These are phyloP conservation scores for Penicillium brasilianum DNA, from an alignment of 2,329 filamentous ascomycete species.

Conservation along the genomic window DNA sequence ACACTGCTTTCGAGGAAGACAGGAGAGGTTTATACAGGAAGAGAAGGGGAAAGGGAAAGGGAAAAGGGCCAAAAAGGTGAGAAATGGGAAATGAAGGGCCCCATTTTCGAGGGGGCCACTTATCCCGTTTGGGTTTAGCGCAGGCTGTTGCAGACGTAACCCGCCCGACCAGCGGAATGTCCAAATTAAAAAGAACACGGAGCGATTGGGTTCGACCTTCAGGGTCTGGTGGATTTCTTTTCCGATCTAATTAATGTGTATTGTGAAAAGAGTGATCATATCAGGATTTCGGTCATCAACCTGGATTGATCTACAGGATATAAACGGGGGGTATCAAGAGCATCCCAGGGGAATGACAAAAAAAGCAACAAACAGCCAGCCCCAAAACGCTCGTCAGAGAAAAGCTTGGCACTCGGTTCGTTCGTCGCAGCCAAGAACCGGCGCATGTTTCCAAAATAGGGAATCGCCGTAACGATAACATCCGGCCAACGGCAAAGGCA, in stretches of 20 bases:
- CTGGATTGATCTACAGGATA: background rate
- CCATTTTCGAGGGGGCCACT: background rate
- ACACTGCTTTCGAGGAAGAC: conserved; percentile 28
- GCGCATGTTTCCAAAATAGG: background rate
- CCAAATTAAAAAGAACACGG: too few relatives aligned
- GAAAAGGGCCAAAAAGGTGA: conserved; percentile 11
- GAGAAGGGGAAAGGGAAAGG: conserved; percentile 14
- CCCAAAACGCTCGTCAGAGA: conserved; percentile 1
- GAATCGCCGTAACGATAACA: background rate
- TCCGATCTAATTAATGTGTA: background rate
- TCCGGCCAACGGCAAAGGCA: background rate
- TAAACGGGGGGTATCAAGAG: conserved; percentile 4
- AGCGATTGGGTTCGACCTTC: too few relatives aligned
- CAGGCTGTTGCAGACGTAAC: conserved; percentile 6
- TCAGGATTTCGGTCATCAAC: background rate
- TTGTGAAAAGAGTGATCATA: too few relatives aligned
- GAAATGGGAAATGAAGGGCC: conserved; percentile 9
- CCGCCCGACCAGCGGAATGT: conserved; percentile 8
- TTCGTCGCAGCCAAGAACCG: background rate
- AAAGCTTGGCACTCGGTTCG: conserved; percentile 1
- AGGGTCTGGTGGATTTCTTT: background rate
- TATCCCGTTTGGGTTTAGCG: background rate
- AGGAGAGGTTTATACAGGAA: conserved; percentile 13
- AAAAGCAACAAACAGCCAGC: background rate
- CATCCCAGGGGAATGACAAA: background rate